Conservation (phyloP, 345 rosid genomes). For the Raphanus raphanistrum region DNA sequence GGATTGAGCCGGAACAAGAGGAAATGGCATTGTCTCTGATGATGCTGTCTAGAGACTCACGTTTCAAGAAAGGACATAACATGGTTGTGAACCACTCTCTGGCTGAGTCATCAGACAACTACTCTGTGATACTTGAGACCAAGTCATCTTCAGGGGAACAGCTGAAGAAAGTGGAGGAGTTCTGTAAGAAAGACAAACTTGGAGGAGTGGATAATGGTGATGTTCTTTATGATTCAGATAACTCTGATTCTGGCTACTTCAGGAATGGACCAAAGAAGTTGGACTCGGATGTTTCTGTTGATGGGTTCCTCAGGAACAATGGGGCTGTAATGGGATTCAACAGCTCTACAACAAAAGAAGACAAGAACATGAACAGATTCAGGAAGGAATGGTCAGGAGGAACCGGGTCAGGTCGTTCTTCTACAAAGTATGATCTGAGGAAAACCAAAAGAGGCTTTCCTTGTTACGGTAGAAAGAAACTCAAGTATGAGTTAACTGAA, state of each 20-base stretch:
- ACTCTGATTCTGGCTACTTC: slow-evolving; percentile 73
- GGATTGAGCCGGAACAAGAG: slow-evolving; percentile 72
- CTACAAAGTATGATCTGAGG: slow-evolving; percentile 47
- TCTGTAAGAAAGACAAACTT: slow-evolving; percentile 33
- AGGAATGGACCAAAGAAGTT: slow-evolving; percentile 62
- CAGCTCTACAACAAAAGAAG: slow-evolving; percentile 37
- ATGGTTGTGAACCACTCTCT: slow-evolving; percentile 38
- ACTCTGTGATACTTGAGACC: slow-evolving; percentile 63
- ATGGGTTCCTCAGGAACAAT: slow-evolving; percentile 42
- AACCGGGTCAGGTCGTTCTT: slow-evolving; percentile 42
- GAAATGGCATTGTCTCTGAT: slow-evolving; percentile 77
- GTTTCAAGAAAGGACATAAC: slow-evolving; percentile 49
- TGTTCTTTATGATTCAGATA: slow-evolving; percentile 42
- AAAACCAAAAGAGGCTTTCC: slow-evolving; percentile 41
- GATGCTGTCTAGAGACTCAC: slow-evolving; percentile 81
- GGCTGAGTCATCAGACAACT: slow-evolving; percentile 69
- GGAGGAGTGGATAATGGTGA: slow-evolving; percentile 32
- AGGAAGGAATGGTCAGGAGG: slow-evolving; percentile 32
- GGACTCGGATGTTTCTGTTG: slow-evolving; percentile 56
- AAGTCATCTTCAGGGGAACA: slow-evolving; percentile 60
- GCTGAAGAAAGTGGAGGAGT: slow-evolving; percentile 40
- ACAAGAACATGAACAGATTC: slow-evolving; percentile 43
- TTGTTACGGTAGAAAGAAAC: slow-evolving; percentile 40
- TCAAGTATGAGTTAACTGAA: slow-evolving; percentile 44
- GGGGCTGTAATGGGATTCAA: slow-evolving; percentile 35